Base-by-base conservation (phyloP, 495 filamentous ascomycete species). In the Penicillium canariense region DNA sequence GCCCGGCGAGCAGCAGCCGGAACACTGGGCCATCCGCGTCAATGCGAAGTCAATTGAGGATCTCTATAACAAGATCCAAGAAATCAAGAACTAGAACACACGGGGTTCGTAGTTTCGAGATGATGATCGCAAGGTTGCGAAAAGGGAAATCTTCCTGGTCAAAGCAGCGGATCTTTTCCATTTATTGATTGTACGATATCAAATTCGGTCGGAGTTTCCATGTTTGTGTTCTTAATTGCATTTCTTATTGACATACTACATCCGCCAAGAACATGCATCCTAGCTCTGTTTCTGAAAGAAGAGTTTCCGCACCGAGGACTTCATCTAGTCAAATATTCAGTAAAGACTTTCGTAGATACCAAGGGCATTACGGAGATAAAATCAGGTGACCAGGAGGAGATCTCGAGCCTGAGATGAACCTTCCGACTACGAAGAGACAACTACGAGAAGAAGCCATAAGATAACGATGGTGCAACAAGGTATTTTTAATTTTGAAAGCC, bases 11-110 rank as follows among this genome's bases (percentile, higher is more conserved):
- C 68, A 70, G 3, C 55, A 71, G 4, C 58, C 83, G 14, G 83
- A 87, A 55, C 79, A 80, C 5, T 89, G 84, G 84, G 74, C 85
- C 28, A 58, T 89, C 12, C 82, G 84, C 49, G 78, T 86, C 23
- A 87, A 85, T 74, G 62, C 73, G 48, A 71, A 76, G n/a, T 58
- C 81, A 26, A 73, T 78, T 1, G 68, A 70, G 4, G 68, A 68
- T 23, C 49, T 87, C 55, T 73, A 52, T 45, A 34, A 42, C 1
- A 52, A 54, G 27, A 55, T 67, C 17, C 28, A 69, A 36, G 47
- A 54, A 18, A 55, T 58, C 52, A 69, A 67, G 40, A 58, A 66
- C 43, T 68, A 59, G 30, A 20, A 14, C 14, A 2, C 4, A 3
- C 30, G n/a, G 22, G 10, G 42, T n/a, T 5, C 9, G 11, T 17